phyloP scores from a whole-genome alignment of 257 asterid genomes.

The Fraxinus quadrangulata region DNA sequence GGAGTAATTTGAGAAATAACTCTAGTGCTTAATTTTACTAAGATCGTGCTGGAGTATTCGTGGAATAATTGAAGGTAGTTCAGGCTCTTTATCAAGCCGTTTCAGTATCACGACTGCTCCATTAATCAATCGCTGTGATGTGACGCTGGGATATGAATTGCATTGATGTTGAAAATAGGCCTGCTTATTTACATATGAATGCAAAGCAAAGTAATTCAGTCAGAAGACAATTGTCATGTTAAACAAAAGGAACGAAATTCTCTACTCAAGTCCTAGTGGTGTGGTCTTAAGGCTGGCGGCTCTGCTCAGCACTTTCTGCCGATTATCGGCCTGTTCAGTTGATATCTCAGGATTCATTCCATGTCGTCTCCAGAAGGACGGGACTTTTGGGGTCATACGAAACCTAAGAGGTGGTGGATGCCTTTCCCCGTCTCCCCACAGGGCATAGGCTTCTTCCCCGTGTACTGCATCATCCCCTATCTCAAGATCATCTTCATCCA shows the following conservation, averaged over 20 bases:
- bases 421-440: constrained; percentile 58
- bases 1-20: too few species aligned
- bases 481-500: constrained; percentile 58
- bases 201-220: neutral
- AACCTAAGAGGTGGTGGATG: constrained; percentile 56
- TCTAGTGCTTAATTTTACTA: too few species aligned
- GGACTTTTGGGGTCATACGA: constrained; percentile 57
- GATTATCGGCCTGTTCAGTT: neutral
- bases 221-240: neutral
- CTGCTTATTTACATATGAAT: neutral
- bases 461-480: constrained; percentile 62
- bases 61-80: too few species aligned
- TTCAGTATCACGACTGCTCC: too few species aligned
- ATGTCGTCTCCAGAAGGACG: constrained; percentile 44
- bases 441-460: constrained; percentile 62
- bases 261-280: neutral
- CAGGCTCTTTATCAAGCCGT: too few species aligned
- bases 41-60: too few species aligned
- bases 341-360: neutral
- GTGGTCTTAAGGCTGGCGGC: neutral
- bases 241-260: neutral
- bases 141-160: too few species aligned
- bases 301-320: neutral
- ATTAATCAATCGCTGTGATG: too few species aligned
- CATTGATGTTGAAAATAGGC: neutral